These are phyloP conservation scores for Vinca minor DNA, from an alignment of 257 asterid species.

Conservation along the genomic window DNA sequence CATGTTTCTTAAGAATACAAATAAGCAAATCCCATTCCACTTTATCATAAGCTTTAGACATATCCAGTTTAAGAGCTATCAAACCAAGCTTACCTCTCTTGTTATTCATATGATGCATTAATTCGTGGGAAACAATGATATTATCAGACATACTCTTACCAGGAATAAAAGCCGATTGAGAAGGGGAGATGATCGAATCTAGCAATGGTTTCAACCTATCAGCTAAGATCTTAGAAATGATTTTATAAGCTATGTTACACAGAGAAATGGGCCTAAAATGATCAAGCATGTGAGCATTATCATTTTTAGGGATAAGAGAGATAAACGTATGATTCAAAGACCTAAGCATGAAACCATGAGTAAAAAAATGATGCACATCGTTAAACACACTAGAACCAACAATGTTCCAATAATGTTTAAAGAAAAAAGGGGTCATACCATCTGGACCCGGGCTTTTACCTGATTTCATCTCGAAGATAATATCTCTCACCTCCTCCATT, in stretches of 20 bases:
- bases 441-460: too few relatives aligned
- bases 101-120: too few relatives aligned
- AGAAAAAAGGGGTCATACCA: too few relatives aligned
- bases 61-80: neutral
- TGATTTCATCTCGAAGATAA: too few relatives aligned
- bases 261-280: too few relatives aligned
- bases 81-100: neutral
- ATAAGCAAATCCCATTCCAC: neutral
- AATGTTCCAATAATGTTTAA: too few relatives aligned
- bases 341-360: neutral
- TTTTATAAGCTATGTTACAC: neutral
- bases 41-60: neutral
- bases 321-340: neutral
- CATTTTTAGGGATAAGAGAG: neutral
- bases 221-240: neutral
- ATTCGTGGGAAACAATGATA: neutral
- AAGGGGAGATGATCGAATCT: accelerated
- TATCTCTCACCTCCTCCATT: too few relatives aligned
- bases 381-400: neutral
- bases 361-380: neutral
- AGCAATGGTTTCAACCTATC: neutral
- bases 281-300: too few relatives aligned
- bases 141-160: neutral
- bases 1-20: neutral
- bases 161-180: neutral